These are phyloP conservation scores for Saturnispora sanitii DNA, from an alignment of 805 yeast species.

Conservation along the genomic window DNA sequence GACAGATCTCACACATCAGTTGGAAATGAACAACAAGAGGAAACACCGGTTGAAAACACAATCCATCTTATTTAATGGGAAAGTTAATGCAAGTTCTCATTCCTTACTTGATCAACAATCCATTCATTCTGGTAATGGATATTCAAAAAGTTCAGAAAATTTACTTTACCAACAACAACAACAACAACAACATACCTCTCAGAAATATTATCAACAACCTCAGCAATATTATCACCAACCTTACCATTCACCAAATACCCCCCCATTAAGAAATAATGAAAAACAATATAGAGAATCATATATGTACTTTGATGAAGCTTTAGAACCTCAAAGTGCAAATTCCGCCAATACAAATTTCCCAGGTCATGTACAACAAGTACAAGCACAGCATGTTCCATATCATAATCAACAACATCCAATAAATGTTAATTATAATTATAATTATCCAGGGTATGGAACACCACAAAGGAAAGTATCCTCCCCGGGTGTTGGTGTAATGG, in stretches of 20 bases:
- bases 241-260: conserved; percentile 3
- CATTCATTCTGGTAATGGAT: conserved; percentile 6
- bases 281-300: conserved; percentile 3
- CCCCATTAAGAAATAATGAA: conserved; percentile 6
- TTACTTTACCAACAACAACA: background rate
- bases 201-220: conserved; percentile 6
- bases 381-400: no score
- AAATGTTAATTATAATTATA: no score
- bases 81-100: conserved; percentile 7
- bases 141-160: background rate
- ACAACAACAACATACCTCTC: conserved; percentile 5
- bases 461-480: conserved; percentile 10
- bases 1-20: conserved; percentile 21
- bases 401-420: no score
- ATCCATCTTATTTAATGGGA: conserved; percentile 9
- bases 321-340: background rate
- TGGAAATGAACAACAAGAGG: conserved; percentile 20
- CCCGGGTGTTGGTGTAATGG: conserved; percentile 12
- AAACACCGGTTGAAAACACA: conserved; percentile 22
- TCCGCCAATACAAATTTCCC: no score
- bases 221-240: conserved; percentile 5
- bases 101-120: conserved; percentile 11
- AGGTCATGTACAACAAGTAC: background rate
- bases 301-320: conserved; percentile 3
- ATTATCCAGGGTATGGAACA: no score